Conservation (phyloP, 352 stramenopile species). For the Phytophthora sojae region DNA sequence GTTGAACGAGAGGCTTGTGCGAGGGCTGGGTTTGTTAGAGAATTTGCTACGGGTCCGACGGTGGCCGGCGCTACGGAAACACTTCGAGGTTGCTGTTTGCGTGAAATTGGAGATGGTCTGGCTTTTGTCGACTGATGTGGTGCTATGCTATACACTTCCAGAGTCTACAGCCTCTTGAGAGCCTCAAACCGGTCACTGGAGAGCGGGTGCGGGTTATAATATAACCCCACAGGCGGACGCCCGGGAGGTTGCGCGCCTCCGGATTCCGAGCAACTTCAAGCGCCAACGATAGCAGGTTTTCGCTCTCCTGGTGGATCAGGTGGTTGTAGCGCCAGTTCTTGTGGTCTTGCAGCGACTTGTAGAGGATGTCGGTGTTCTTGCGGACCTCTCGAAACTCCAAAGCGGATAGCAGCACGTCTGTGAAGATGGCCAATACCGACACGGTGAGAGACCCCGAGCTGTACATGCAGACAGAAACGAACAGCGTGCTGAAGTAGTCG, state of each 20-base stretch:
- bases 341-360: background rate
- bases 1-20: too few species aligned
- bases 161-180: too few species aligned
- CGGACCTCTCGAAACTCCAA: constrained; percentile 21
- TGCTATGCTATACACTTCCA: too few species aligned
- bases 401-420: background rate
- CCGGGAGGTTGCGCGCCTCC: background rate
- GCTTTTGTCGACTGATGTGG: too few species aligned
- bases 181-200: background rate
- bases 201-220: background rate
- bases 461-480: too few species aligned
- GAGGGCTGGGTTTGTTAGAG: too few species aligned
- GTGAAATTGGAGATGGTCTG: too few species aligned
- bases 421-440: constrained; percentile 4
- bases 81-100: too few species aligned
- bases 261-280: background rate
- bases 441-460: constrained; percentile 13
- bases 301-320: background rate
- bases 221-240: constrained; percentile 9
- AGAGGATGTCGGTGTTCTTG: background rate
- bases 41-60: too few species aligned
- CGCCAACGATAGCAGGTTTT: background rate
- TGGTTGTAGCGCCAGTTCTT: background rate
- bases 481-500: constrained; percentile 15
- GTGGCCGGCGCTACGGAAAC: too few species aligned